Percentiles rank a stretch among this genome's conserved stretches.
phyloP scores from a whole-genome alignment of 371 early-diverging fungal species.

The Zychaea mexicana region DNA sequence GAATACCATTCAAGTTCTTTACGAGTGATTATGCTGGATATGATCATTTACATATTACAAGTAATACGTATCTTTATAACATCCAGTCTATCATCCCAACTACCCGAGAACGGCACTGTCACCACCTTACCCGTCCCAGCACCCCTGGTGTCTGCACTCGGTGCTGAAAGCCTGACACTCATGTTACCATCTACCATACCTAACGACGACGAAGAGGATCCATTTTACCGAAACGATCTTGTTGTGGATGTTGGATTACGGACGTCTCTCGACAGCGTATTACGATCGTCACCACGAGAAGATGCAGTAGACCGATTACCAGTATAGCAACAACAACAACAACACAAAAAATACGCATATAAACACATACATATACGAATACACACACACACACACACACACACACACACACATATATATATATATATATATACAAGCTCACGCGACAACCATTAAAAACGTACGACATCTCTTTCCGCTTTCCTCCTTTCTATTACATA shows the following conservation, averaged over 20 bases:
- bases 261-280: conserved; percentile 27
- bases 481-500: no score
- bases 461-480: no score
- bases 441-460: no score
- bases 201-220: conserved; percentile 15
- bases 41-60: conserved; percentile 36
- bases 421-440: no score
- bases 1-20: conserved; percentile 32
- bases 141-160: conserved; percentile 29
- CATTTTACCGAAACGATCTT: conserved; percentile 38
- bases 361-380: not conserved
- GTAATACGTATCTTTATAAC: conserved; percentile 38
- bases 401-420: not conserved
- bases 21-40: conserved; percentile 32
- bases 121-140: conserved; percentile 28
- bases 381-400: not conserved
- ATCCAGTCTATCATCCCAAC: conserved; percentile 40
- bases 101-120: conserved; percentile 26
- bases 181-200: conserved; percentile 30
- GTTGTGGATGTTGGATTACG: conserved; percentile 41
- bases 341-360: no score
- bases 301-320: conserved; percentile 40
- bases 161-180: conserved; percentile 31
- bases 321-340: conserved; percentile 30
- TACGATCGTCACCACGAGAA: conserved; percentile 36